Evolutionary conservation across 2,329 filamentous ascomycete species (phyloP).

Genomic region (Byssothecium circinans): DNA sequence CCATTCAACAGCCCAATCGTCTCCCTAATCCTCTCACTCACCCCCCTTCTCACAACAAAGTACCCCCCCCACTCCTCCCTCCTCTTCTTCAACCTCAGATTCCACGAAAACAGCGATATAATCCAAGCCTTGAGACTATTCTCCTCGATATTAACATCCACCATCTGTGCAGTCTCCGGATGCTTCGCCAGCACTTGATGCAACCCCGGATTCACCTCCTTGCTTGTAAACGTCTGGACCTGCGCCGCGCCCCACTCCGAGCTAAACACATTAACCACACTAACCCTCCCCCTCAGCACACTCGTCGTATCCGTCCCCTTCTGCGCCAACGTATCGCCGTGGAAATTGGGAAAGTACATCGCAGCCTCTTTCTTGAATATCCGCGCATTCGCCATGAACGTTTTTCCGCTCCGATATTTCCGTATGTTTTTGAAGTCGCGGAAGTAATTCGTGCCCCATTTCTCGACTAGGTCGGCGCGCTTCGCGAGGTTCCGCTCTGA

Average conservation of each 20-base stretch:
- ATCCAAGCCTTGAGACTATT: conserved; percentile 67
- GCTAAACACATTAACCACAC: conserved; percentile 79
- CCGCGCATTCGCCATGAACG: conserved; percentile 81
- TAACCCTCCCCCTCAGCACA: conserved; percentile 70
- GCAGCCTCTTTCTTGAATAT: conserved; percentile 81
- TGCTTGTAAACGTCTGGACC: conserved; percentile 66
- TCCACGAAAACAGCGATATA: conserved; percentile 57
- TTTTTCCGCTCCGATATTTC: conserved; percentile 78
- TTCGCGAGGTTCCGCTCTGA: conserved; percentile 64
- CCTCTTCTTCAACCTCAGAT: conserved; percentile 51
- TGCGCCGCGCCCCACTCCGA: conserved; percentile 85
- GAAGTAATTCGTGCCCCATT: conserved; percentile 88
- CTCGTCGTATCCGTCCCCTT: conserved; percentile 69
- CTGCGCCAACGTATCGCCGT: conserved; percentile 70
- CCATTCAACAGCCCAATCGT: conserved; percentile 74
- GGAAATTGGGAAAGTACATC: conserved; percentile 91
- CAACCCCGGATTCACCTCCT: conserved; percentile 69
- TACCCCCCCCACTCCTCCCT: conserved; percentile 59
- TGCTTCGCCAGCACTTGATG: conserved; percentile 61
- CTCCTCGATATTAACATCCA: conserved; percentile 88
- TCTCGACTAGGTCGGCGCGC: conserved; percentile 72
- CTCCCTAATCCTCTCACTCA: conserved; percentile 59
- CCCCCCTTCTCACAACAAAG: conserved; percentile 61
- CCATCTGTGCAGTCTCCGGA: conserved; percentile 65
- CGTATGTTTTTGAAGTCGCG: conserved; percentile 89